These are phyloP conservation scores for Trifolium dubium DNA, from an alignment of 306 rosid genomes.

Conservation along the genomic window DNA sequence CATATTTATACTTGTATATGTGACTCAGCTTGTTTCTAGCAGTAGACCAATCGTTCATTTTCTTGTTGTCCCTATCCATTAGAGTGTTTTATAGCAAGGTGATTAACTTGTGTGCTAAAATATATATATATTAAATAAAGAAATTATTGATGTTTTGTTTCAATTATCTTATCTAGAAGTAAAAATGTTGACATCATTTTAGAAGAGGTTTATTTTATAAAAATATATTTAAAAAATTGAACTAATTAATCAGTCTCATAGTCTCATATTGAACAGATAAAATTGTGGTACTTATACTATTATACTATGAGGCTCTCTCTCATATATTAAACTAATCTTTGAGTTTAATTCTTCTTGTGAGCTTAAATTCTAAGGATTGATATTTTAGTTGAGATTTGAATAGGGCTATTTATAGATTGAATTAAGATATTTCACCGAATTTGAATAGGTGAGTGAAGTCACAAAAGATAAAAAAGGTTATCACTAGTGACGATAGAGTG, in stretches of 20 bases:
- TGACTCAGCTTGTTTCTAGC: slow-evolving; percentile 43
- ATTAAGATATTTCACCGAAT: too few species aligned
- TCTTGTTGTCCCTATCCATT: slow-evolving; percentile 52
- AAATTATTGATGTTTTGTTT: not conserved
- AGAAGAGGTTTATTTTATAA: not conserved
- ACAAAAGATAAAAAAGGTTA: too few species aligned
- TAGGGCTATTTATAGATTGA: too few species aligned
- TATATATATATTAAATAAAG: not conserved
- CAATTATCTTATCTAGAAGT: not conserved
- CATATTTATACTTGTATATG: slow-evolving; percentile 70
- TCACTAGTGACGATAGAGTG: too few species aligned
- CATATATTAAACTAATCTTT: too few species aligned
- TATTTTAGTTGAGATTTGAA: too few species aligned
- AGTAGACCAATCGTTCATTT: slow-evolving; percentile 56
- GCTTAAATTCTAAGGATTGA: not conserved
- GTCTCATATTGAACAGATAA: not conserved
- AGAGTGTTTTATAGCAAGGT: slow-evolving; percentile 42
- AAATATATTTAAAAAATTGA: not conserved
- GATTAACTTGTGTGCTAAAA: slow-evolving; percentile 7
- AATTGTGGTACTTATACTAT: too few species aligned
- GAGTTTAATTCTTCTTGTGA: not conserved
- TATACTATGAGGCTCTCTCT: too few species aligned
- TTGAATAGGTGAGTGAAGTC: too few species aligned
- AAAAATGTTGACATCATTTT: not conserved
- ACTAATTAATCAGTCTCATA: not conserved